Evolutionary conservation across 1,284 basidiomycete genomes (phyloP).

Genomic region (Coniferiporia weirii): DNA sequence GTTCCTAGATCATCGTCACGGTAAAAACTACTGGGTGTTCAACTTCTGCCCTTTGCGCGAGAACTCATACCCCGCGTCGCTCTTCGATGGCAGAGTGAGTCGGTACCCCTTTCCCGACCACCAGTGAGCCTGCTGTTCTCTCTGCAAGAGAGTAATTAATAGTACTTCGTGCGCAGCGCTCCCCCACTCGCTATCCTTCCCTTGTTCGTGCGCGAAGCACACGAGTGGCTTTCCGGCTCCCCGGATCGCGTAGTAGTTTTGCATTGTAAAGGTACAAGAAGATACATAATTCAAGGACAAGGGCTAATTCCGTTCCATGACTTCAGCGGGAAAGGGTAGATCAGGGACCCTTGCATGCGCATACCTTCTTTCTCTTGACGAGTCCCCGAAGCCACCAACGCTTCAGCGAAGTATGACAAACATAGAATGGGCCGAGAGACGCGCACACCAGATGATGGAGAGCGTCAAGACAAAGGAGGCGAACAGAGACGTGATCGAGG

Average conservation of each 20-base stretch:
- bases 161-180: slow-evolving; percentile 40
- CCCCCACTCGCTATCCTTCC: slow-evolving; percentile 81
- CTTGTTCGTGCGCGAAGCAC: slow-evolving; percentile 74
- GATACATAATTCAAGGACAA: background rate
- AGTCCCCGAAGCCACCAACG: slow-evolving; percentile 41
- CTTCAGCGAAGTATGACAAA: slow-evolving; percentile 43
- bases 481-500: slow-evolving; percentile 33
- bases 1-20: slow-evolving; percentile 73
- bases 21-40: slow-evolving; percentile 78
- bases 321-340: slow-evolving; percentile 70
- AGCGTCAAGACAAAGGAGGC: slow-evolving; percentile 23
- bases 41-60: slow-evolving; percentile 81
- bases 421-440: slow-evolving; percentile 43
- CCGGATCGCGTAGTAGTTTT: slow-evolving; percentile 72
- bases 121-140: slow-evolving; percentile 45
- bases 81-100: slow-evolving; percentile 71
- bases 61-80: slow-evolving; percentile 57
- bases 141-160: slow-evolving; percentile 14
- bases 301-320: slow-evolving; percentile 1
- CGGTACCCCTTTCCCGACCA: slow-evolving; percentile 88
- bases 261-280: slow-evolving; percentile 75
- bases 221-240: slow-evolving; percentile 68
- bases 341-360: slow-evolving; percentile 80
- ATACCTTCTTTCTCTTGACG: slow-evolving; percentile 63
- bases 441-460: slow-evolving; percentile 46